Evolutionary conservation across 2,329 filamentous ascomycete genomes (phyloP), one percentile per base, ranked within the genome.

Genomic region (Diplodia mutila): DNA sequence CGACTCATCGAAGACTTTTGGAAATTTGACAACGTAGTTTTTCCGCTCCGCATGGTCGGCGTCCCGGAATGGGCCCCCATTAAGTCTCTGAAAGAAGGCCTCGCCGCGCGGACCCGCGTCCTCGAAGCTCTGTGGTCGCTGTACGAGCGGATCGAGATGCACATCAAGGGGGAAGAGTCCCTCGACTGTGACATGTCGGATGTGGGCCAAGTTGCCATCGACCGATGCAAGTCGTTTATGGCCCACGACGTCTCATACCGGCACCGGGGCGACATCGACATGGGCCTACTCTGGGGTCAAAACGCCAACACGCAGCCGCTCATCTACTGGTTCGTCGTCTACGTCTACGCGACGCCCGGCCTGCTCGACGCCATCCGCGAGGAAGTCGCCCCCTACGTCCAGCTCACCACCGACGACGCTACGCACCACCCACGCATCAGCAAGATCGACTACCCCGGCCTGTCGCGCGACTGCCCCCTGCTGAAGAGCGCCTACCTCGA

Each of bases 261-360:
- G 16, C 74, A 76, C 14, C 70, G 73, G 3, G 75, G 74, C n/a
- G 69, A 77, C 48, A 75, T 75, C 12, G 71, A 78, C 1, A 61
- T 71, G 12, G 83, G 86, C 66, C 72, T 84, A 8, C 74, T 87
- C 27, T 88, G 85, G 85, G 84, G 84, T 11, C 77, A 85, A 72
- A 84, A 85, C 70, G 83, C 82, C 18, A 86, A 87, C 70, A 80
- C 83, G 5, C 69, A 70, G 39, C 69, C 83, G 4, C 74, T 87
- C 9, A 71, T 79, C 18, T 80, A 79, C 65, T 81, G 78, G 79
- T 74, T 81, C 69, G 66, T 79, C 25, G 72, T 74, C 48, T 74
- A 74, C 34, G 76, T 80, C 57, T 78, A 77, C 48, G 32, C 65
- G 39, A 65, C 54, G 25, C 66, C 65, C 2, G 65, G 61, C 23